phyloP scores from a whole-genome alignment of 331 rosid species.

The Erythrophleum ivorense region DNA sequence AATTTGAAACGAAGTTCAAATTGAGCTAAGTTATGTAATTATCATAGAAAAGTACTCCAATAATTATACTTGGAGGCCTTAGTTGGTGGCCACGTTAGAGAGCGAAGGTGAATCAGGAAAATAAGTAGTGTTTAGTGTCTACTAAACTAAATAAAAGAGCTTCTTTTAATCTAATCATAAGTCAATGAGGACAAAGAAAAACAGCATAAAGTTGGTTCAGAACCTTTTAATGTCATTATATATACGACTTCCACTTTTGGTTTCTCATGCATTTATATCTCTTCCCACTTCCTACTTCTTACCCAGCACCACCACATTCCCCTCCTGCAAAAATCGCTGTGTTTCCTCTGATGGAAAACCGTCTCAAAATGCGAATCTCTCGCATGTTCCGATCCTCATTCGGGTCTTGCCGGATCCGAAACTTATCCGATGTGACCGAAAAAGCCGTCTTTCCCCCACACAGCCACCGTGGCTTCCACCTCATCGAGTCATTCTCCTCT shows the following conservation, averaged over 20 bases:
- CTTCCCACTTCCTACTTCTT: neutral
- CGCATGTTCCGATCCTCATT: conserved; percentile 86
- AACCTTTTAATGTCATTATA: conserved; percentile 21
- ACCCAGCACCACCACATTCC: neutral
- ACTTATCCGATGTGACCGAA: conserved; percentile 67
- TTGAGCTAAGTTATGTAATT: neutral
- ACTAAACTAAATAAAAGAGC: conserved; percentile 7
- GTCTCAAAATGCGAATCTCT: conserved; percentile 74
- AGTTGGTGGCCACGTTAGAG: conserved; percentile 14
- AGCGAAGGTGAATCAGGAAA: neutral
- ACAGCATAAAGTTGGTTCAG: conserved; percentile 40
- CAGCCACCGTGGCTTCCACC: conserved; percentile 29
- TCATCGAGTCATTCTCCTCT: conserved; percentile 35
- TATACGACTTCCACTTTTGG: conserved; percentile 42
- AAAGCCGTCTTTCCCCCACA: conserved; percentile 59
- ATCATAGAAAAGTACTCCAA: neutral
- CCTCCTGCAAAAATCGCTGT: neutral
- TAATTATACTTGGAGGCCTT: neutral
- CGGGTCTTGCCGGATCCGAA: conserved; percentile 74
- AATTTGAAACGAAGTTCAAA: neutral
- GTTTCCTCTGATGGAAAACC: conserved; percentile 61
- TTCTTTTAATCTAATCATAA: conserved; percentile 24
- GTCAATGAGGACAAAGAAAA: conserved; percentile 39
- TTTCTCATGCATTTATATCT: conserved; percentile 57
- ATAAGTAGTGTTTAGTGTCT: neutral